phyloP scores from a whole-genome alignment of 257 asterid genomes.

The Plectranthus barbatus region DNA sequence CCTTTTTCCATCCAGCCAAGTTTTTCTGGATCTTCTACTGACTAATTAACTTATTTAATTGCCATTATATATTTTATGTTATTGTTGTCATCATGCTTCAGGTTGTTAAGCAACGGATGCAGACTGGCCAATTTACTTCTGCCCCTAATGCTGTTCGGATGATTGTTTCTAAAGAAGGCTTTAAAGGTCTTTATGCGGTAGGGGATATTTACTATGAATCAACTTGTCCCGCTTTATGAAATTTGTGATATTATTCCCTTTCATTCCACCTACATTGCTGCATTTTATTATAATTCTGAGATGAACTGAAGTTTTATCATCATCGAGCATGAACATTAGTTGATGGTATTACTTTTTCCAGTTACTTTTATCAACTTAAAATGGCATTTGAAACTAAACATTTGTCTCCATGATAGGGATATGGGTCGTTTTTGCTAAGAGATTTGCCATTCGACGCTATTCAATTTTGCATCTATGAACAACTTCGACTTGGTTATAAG shows the following conservation, averaged over 20 bases:
- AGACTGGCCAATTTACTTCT: conserved; percentile 85
- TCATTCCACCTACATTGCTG: background rate
- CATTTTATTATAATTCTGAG: background rate
- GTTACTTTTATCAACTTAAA: conserved; percentile 2
- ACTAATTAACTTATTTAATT: conserved; percentile 5
- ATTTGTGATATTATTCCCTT: background rate
- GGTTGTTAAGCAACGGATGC: conserved; percentile 98
- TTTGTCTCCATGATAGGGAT: conserved; percentile 45
- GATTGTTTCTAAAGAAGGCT: conserved; percentile 76
- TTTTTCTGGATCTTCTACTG: background rate
- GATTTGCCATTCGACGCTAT: conserved; percentile 81
- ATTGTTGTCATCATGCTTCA: conserved; percentile 37
- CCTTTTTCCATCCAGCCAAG: background rate
- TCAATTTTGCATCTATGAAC: conserved; percentile 87
- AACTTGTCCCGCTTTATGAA: background rate
- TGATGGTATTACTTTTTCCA: background rate
- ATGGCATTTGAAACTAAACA: background rate
- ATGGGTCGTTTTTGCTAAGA: conserved; percentile 73
- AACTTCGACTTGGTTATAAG: conserved; percentile 86
- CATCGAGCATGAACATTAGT: background rate
- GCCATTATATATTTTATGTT: background rate
- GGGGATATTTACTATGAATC: conserved; percentile 10
- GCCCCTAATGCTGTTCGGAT: conserved; percentile 85
- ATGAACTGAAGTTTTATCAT: background rate
- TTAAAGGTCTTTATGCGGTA: conserved; percentile 95